Percentiles rank a stretch among this genome's conserved stretches.
Conservation (phyloP, 1,139 yeast genomes). For the Hansenula sp. region DNA sequence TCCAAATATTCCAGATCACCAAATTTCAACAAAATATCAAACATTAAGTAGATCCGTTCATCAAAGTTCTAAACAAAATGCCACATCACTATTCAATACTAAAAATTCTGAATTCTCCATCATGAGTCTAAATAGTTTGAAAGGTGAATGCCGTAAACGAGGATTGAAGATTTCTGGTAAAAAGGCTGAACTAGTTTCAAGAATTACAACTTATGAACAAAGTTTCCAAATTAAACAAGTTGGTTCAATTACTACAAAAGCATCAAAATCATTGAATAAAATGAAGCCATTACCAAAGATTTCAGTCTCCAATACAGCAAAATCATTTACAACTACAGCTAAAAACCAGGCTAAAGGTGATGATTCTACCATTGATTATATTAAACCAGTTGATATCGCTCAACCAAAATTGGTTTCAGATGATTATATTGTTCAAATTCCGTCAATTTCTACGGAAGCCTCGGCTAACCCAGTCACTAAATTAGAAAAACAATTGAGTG, state of each 20-base stretch:
- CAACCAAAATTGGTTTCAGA: slow-evolving; percentile 31
- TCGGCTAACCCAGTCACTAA: slow-evolving; percentile 42
- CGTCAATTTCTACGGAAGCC: slow-evolving; percentile 50
- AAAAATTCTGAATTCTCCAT: slow-evolving; percentile 26
- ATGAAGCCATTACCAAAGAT: slow-evolving; percentile 4
- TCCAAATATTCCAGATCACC: slow-evolving; percentile 19
- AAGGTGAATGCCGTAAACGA: slow-evolving; percentile 49
- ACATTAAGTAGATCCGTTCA: slow-evolving; percentile 33
- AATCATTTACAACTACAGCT: slow-evolving; percentile 11
- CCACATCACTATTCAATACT: slow-evolving; percentile 29
- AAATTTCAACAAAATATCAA: slow-evolving; percentile 10
- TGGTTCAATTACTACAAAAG: slow-evolving; percentile 11
- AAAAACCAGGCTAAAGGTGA: slow-evolving; percentile 20
- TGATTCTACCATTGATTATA: slow-evolving; percentile 22
- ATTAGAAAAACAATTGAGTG: slow-evolving; percentile 21
- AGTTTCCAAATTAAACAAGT: slow-evolving; percentile 13
- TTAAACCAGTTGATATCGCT: slow-evolving; percentile 22
- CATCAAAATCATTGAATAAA: not conserved
- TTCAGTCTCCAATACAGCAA: not conserved
- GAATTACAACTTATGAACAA: slow-evolving; percentile 34
- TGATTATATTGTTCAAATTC: slow-evolving; percentile 50
- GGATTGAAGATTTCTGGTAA: slow-evolving; percentile 55
- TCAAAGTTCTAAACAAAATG: slow-evolving; percentile 33
- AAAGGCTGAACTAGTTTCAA: slow-evolving; percentile 49
- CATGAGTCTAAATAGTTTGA: slow-evolving; percentile 46